A percentile compares a stretch with the other conserved stretches of the same genome.
phyloP scores from a whole-genome alignment of 306 rosid species.

The Inga leiocalycina region DNA sequence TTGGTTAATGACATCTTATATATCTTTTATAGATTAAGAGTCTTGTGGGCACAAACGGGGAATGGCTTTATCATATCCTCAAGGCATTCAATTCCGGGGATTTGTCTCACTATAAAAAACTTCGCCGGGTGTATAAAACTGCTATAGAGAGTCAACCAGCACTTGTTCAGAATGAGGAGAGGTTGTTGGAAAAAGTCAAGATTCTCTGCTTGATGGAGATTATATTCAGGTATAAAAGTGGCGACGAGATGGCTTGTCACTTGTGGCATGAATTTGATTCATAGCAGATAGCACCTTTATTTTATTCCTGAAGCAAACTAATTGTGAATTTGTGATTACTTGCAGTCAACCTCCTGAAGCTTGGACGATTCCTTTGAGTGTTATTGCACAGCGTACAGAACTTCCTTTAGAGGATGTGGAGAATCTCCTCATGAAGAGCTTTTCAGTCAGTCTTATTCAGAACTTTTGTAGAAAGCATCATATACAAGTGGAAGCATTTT shows the following conservation, averaged over 20 bases:
- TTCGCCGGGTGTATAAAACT: constrained; percentile 80
- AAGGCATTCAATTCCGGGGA: constrained; percentile 94
- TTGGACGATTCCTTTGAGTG: constrained; percentile 86
- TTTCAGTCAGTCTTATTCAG: constrained; percentile 71
- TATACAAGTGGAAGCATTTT: no score
- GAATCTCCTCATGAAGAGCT: constrained; percentile 93
- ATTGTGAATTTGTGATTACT: constrained; percentile 27
- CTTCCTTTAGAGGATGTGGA: constrained; percentile 95
- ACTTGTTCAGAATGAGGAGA: constrained; percentile 83
- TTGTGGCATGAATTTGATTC: not conserved
- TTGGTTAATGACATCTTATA: constrained; percentile 19
- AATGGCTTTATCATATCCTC: constrained; percentile 95
- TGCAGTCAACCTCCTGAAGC: constrained; percentile 94
- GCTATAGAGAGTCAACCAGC: constrained; percentile 94
- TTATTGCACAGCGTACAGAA: constrained; percentile 85
- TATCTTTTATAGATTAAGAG: constrained; percentile 66
- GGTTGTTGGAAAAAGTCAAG: constrained; percentile 84
- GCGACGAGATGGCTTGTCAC: constrained; percentile 6
- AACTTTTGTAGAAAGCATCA: not conserved
- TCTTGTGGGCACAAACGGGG: constrained; percentile 83
- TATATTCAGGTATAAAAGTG: constrained; percentile 76
- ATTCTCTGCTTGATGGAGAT: constrained; percentile 98
- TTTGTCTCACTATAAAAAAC: constrained; percentile 83
- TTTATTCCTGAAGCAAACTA: constrained; percentile 11
- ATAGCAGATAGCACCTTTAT: not conserved